Base-by-base conservation (phyloP, 306 rosid species). In the Bauhinia variegata region DNA sequence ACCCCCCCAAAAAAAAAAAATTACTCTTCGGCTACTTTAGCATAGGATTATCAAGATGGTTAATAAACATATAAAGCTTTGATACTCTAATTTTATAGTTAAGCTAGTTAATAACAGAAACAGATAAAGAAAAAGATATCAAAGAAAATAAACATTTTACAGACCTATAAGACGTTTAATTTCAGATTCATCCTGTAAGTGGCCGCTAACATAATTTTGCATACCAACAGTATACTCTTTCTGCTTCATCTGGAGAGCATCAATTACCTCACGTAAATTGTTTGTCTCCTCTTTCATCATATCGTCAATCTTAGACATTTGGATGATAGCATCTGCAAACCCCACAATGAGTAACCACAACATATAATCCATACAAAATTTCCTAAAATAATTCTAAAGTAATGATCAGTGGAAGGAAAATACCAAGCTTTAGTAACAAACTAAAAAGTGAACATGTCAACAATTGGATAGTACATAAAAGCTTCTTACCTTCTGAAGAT, bases 231-330 rank as follows among this genome's bases (percentile, higher is more conserved):
- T 65, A 75, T 86, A 93, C 44, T 86, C 95, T 73, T 78, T 75
- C 78, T 88, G 88, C 80, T 80, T 88, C 54, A 72, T 42, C 36
- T 86, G 87, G 72, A 93, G 95, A 82, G 80, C 14, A 71, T 83
- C 71, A 28, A 86, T 83, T 51, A 74, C 86, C 77, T 85, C 75
- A 12, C 52, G 69, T 28, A 93, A 82, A 66, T 78, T 76, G 57
- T 65, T 51, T 49, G 84, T 86, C 84, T 93, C 99, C 81, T 83
- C 84, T 78, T 86, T 78, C 77, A 74, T 78, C 91, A 90, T 81
- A 70, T 86, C 88, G 64, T 86, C 99, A 73, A 93, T 83, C 87
- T 80, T 90, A 51, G 95, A 82, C 75, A 86, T 75, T 38, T 74
- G 87, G 32, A 80, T 54, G 65, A 84, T 63, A 68, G 85, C 87